Percentiles rank a stretch among this genome's conserved stretches.
These are phyloP conservation scores for Salix suchowensis DNA, from an alignment of 345 rosid species.

Conservation along the genomic window DNA sequence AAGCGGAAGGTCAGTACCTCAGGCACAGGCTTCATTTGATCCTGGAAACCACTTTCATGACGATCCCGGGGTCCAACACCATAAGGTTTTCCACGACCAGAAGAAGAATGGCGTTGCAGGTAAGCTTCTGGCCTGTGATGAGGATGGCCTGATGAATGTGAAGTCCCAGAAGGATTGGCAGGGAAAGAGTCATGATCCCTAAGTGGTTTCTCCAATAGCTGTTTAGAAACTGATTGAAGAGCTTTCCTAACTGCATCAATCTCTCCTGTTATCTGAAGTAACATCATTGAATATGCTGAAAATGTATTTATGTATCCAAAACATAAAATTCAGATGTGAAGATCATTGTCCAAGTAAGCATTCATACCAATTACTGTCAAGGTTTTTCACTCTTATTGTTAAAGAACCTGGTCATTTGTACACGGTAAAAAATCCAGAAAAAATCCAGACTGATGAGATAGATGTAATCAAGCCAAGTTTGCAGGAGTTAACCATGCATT, in stretches of 20 bases:
- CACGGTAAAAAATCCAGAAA: not conserved
- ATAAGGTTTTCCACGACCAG: constrained; percentile 41
- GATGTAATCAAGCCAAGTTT: too few species aligned
- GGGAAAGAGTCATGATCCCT: constrained; percentile 38
- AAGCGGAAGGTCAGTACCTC: constrained; percentile 54
- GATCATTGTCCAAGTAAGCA: not conserved
- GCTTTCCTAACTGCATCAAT: constrained; percentile 60
- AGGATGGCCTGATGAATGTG: constrained; percentile 34
- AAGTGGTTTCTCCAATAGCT: constrained; percentile 49
- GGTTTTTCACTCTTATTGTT: not conserved
- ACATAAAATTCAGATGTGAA: not conserved
- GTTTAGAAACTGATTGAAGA: constrained; percentile 48
- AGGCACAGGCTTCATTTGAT: constrained; percentile 38
- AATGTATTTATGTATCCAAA: not conserved
- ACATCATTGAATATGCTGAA: not conserved
- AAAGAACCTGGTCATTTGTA: not conserved
- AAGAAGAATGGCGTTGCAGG: constrained; percentile 26
- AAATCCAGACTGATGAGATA: too few species aligned
- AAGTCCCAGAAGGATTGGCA: constrained; percentile 33
- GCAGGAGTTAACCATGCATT: too few species aligned
- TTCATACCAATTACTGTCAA: not conserved
- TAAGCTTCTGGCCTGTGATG: constrained; percentile 27
- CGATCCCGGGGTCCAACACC: constrained; percentile 38
- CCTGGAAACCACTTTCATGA: constrained; percentile 37
- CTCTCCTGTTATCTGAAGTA: constrained; percentile 58